phyloP scores from a whole-genome alignment of 371 early-diverging fungal genomes.

The Mucor lusitanicus region DNA sequence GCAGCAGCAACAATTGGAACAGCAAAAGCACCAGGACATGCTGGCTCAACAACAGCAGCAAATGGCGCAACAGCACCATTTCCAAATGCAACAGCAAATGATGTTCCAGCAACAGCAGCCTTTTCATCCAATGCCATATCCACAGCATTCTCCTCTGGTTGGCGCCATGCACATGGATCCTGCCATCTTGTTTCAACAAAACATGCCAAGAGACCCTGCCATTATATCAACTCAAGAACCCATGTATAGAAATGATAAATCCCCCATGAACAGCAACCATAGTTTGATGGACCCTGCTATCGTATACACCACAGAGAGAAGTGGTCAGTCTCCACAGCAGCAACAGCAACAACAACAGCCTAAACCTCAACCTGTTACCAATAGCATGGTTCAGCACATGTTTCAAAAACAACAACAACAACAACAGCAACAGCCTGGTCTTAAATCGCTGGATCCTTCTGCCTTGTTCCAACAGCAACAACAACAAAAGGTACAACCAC shows the following conservation, averaged over 20 bases:
- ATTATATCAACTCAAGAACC: constrained; percentile 5
- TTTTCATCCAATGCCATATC: background rate
- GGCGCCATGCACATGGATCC: constrained; percentile 3
- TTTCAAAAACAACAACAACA: background rate
- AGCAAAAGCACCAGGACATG: background rate
- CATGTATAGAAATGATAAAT: background rate
- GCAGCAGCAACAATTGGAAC: constrained; percentile 5
- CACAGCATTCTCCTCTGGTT: background rate
- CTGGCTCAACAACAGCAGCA: background rate
- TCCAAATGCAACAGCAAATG: background rate
- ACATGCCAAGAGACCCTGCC: constrained; percentile 7
- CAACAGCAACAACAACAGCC: background rate
- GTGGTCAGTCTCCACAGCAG: too few relatives aligned
- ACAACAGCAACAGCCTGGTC: background rate
- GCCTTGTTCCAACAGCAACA: background rate
- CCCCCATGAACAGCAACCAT: background rate
- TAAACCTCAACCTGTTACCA: background rate
- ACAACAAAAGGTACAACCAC: background rate
- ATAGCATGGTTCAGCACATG: background rate
- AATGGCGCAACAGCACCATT: background rate
- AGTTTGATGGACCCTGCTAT: background rate
- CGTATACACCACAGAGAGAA: background rate
- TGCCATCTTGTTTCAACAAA: constrained; percentile 13
- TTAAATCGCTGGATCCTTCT: background rate
- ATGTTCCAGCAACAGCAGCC: background rate